Evolutionary conservation across 805 yeast genomes (phyloP).

Genomic region (Starmerella apis): DNA sequence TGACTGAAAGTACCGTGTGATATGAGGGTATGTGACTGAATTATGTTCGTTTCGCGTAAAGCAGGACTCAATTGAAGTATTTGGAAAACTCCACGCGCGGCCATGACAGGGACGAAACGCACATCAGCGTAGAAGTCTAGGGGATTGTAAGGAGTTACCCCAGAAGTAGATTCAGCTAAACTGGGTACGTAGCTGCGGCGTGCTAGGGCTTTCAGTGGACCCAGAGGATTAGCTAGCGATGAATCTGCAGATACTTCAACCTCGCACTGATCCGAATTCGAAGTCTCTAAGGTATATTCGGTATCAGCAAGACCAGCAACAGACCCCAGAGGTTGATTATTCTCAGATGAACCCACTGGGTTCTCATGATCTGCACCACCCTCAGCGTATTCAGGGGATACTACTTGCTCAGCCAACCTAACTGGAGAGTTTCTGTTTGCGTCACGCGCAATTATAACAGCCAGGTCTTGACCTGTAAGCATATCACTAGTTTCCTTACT

Average conservation of each 20-base stretch:
- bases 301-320: not conserved
- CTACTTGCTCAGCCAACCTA: too few relatives aligned
- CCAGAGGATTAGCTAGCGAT: not conserved
- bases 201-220: not conserved
- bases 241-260: too few relatives aligned
- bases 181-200: not conserved
- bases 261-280: too few relatives aligned
- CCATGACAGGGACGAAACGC: slow-evolving; percentile 21
- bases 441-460: not conserved
- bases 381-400: too few relatives aligned
- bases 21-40: slow-evolving; percentile 22
- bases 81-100: slow-evolving; percentile 20
- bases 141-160: slow-evolving; percentile 2
- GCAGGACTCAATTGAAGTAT: slow-evolving; percentile 18
- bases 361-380: too few relatives aligned
- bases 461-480: not conserved
- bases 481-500: not conserved
- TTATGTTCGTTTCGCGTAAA: slow-evolving; percentile 8
- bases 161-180: not conserved
- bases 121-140: slow-evolving; percentile 16
- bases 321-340: not conserved
- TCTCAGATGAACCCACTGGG: too few relatives aligned
- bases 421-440: too few relatives aligned
- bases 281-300: not conserved
- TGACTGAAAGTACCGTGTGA: slow-evolving; percentile 25